These are phyloP conservation scores for Fistulinella prunicolor DNA, from an alignment of 768 basidiomycete species.

Conservation along the genomic window DNA sequence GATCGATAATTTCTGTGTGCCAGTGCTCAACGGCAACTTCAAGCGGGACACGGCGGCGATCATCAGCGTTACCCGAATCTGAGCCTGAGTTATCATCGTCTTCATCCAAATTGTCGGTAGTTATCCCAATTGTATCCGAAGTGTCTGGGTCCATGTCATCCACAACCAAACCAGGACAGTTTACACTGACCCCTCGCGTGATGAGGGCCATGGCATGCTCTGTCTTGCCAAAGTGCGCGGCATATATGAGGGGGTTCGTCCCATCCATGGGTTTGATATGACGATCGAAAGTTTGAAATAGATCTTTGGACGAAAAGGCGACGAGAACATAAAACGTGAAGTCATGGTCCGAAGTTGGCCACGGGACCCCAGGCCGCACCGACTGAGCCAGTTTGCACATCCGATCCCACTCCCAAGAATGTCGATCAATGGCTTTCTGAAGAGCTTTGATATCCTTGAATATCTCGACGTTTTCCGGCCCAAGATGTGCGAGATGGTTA, in stretches of 20 bases:
- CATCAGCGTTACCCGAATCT: not conserved
- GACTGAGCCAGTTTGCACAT: too few species aligned
- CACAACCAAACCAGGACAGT: not conserved
- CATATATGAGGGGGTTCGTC: constrained; percentile 10
- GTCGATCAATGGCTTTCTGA: not conserved
- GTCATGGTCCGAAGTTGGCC: constrained; percentile 6
- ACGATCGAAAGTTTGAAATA: not conserved
- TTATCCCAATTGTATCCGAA: too few species aligned
- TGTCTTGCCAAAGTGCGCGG: not conserved
- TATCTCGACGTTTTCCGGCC: not conserved
- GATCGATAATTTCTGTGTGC: not conserved
- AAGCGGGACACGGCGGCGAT: too few species aligned
- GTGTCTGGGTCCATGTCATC: too few species aligned
- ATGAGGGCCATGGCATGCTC: not conserved
- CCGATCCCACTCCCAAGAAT: not conserved
- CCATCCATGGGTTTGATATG: not conserved
- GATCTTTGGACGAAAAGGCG: not conserved
- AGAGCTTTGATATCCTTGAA: constrained; percentile 3
- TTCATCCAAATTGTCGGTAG: not conserved
- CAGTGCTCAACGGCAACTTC: constrained; percentile 3
- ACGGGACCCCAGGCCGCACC: not conserved
- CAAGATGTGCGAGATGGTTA: constrained; percentile 4
- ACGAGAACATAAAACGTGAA: constrained; percentile 5
- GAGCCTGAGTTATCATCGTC: too few species aligned
- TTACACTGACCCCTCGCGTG: not conserved